Base-by-base conservation (phyloP, 192 early-diverging fungal genomes). In the Rhizophlyctis rosea region DNA sequence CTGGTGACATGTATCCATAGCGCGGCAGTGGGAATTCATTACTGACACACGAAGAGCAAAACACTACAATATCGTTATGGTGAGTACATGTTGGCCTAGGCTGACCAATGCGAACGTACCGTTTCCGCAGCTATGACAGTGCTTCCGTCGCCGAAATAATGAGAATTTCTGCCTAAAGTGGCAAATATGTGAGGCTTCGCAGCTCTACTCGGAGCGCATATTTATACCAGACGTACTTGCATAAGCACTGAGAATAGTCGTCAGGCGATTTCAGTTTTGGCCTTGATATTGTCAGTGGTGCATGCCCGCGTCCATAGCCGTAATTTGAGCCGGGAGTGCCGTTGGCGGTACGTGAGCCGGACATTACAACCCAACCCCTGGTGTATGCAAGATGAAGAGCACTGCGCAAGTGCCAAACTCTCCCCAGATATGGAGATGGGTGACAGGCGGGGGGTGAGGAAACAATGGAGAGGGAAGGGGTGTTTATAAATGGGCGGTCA, bases 121-220 rank as follows among this genome's bases (percentile, higher is more conserved):
- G 25, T 65, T 57, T 14, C 63, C 63, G 29, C 63, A 65, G 28
- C 47, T 32, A 2, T 34, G 53, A 33, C 63, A 65, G 53, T 65
- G 53, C 1, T 13, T 54, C 54, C 57, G 55, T 31, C 47, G 35
- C 34, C 33, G 55, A 53, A 53, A 65, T 29, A 57, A 57, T 9
- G 28, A 18, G 7, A 57, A 65, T 29, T 47, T 65, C n/a, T 33
- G 28, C 13, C 63, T 65, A 47, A 4, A 50, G 24, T 0, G n/a
- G 1, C 23, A 56, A 23, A 50, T 30, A 31, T 0, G 1, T 1
- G 28, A 61, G 3, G 25, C 34, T 3, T 2, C 31, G 56, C 25
- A 21, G 21, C 34, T 14, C 13, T n/a, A 18, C 56, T 27, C 18
- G 3, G 2, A 21, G 23, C 33, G n/a, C 2, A 2, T 36, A 34